Base-by-base conservation (phyloP, 2,329 filamentous ascomycete species). In the Cadophora gregata region DNA sequence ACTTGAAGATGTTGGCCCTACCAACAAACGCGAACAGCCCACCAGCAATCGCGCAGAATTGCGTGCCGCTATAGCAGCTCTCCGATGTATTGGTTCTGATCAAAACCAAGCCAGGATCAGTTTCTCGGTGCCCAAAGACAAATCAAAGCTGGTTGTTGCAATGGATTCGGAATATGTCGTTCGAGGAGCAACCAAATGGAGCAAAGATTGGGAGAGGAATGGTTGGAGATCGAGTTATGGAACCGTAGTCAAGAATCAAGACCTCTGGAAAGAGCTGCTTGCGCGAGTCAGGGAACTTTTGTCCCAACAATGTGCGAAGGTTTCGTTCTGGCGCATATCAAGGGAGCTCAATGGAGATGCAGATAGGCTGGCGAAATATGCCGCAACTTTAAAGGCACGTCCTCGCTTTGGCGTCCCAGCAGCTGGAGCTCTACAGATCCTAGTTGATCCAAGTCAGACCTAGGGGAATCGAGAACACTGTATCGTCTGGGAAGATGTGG, bases 21-120 rank as follows among this genome's bases (percentile, higher is more conserved):
- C 12, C 38, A 21, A 47, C 19, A 24, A 53, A 5, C 21, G 24
- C 2, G 33, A 71, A 36, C 81, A 8, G 36, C 36, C 82, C 68
- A 85, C 78, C n/a, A 86, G 80, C 76, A 84, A 85, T 68, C 79
- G 85, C 4, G 86, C 85, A 5, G 83, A 87, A 72, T 79, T 88
- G 6, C 84, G 84, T 8, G 85, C 84, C 6, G 82, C 82, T 10
- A 80, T 86, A 53, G 82, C 79, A 3, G 85, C 81, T 9, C 78
- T 86, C 29, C 75, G 79, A 33, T 80, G 78, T 68, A 21, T 59
- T 1, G 4, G 1, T 9, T 14, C 36, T 38, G 36, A 14, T 14
- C 36, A 16, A 38, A 14, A 14, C 36, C 36, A 16, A 38, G 3
- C 7, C 12, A 14, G 16, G 36, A 38, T 38, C 36, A 38, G 12